Evolutionary conservation across 352 stramenopile species (phyloP), one percentile per base, ranked within the genome.

Genomic region (Pythium aristosporum): DNA sequence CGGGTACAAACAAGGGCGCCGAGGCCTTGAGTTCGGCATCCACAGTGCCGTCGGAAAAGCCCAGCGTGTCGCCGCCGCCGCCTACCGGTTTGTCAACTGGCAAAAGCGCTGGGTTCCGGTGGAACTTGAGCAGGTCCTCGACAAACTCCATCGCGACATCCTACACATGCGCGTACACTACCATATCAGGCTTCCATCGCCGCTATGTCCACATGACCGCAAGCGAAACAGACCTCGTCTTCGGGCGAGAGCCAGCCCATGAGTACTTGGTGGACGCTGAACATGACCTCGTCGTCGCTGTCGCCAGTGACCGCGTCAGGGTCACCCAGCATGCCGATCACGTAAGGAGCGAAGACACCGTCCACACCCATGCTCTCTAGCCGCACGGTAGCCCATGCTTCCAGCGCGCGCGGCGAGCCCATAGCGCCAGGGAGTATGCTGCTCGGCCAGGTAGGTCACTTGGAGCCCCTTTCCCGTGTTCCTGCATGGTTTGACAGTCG

Each of bases 171-270:
- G 34, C 34, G 11, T 39, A 13, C 3, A 30, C 25, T 30, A 30
- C 25, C 25, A 30, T 39, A 8, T 39, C 11, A 39, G 34, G 11
- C 11, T 15, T 39, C 34, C 11, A 13, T 39, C 34, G 6, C 34
- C 34, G 11, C 1, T 39, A 39, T 7, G 49, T 41, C 7, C 49
- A 18, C 39, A 56, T 32, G 16, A n/a, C 15, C 21, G 20, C 9
- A 20, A 30, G 25, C 25, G 25, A 30, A 3, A 57, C 54, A 28
- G 44, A 88, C 80, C 71, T 91, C 84, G 70, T 92, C 80, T 59
- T 92, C 84, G 9, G 79, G 79, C 12, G 81, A 76, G 10, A 94
- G 63, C 83, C 83, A 94, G 59, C 84, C 85, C 83, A 92, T 92
- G 65, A 94, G 76, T 66, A 94, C 79, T 57, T 92, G 75, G 66